These are phyloP conservation scores for Davidsoniella australis DNA, from an alignment of 2,329 filamentous ascomycete genomes.

Conservation along the genomic window DNA sequence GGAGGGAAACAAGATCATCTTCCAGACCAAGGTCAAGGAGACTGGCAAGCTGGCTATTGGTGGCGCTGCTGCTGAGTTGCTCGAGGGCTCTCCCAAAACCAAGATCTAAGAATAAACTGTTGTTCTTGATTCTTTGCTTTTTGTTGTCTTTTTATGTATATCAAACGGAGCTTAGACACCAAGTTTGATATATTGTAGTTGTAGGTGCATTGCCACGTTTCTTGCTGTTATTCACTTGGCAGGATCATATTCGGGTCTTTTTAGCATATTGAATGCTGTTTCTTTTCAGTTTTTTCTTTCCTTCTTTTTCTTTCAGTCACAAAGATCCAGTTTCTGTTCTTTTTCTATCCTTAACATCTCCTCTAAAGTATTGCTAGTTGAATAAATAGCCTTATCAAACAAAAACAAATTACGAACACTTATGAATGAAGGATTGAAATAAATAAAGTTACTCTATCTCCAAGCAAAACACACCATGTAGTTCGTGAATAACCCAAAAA, in stretches of 20 bases:
- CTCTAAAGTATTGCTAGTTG: no score
- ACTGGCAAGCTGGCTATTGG: slow-evolving; percentile 79
- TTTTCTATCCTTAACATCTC: no score
- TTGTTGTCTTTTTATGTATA: no score
- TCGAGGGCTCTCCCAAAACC: slow-evolving; percentile 17
- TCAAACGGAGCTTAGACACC: no score
- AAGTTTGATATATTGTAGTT: no score
- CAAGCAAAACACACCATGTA: no score
- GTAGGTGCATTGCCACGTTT: no score
- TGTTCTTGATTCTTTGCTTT: no score
- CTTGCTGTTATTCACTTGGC: background rate
- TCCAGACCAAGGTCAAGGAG: slow-evolving; percentile 81
- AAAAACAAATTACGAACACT: no score
- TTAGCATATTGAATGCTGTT: background rate
- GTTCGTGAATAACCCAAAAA: background rate
- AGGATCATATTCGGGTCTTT: background rate
- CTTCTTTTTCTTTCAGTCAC: background rate
- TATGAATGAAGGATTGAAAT: no score
- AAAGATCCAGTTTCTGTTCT: background rate
- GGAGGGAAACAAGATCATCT: slow-evolving; percentile 60
- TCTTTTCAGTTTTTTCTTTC: background rate
- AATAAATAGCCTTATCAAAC: no score
- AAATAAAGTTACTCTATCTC: no score
- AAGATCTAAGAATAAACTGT: slow-evolving; percentile 6
- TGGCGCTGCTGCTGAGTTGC: slow-evolving; percentile 62